A percentile compares a stretch with the other conserved stretches of the same genome.
phyloP scores from a whole-genome alignment of 768 basidiomycete genomes.

The Tricholoma bakamatsutake region DNA sequence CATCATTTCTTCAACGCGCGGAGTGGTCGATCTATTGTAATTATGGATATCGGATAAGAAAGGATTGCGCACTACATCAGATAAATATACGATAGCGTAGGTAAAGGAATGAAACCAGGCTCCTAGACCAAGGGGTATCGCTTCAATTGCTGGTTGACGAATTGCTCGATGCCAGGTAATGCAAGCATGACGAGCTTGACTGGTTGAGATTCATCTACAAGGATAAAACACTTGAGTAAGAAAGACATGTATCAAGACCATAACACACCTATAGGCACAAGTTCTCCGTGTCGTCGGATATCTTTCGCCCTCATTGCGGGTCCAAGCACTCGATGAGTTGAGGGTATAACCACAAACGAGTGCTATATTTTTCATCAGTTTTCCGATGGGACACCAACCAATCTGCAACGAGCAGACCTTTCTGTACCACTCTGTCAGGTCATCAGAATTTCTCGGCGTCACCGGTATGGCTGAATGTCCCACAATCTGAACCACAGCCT shows the following conservation, averaged over 20 bases:
- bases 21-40: constrained; percentile 16
- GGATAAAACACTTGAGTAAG: neutral
- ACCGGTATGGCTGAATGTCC: constrained; percentile 54
- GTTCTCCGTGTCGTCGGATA: constrained; percentile 57
- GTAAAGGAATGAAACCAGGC: neutral
- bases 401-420: constrained; percentile 36
- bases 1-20: constrained; percentile 44
- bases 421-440: constrained; percentile 66
- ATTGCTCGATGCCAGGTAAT: constrained; percentile 56
- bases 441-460: constrained; percentile 49
- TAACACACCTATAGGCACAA: constrained; percentile 57
- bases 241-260: neutral
- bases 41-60: neutral
- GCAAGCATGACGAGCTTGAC: constrained; percentile 67
- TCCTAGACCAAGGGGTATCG: constrained; percentile 3
- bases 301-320: constrained; percentile 35
- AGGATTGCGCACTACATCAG: constrained; percentile 1
- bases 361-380: constrained; percentile 39
- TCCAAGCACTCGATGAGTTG: constrained; percentile 49
- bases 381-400: neutral
- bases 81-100: constrained; percentile 1
- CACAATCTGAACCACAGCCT: constrained; percentile 73
- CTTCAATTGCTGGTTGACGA: constrained; percentile 36
- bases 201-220: constrained; percentile 63
- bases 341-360: constrained; percentile 66